Evolutionary conservation across 768 basidiomycete genomes (phyloP).

Genomic region (Hericium coralloides): DNA sequence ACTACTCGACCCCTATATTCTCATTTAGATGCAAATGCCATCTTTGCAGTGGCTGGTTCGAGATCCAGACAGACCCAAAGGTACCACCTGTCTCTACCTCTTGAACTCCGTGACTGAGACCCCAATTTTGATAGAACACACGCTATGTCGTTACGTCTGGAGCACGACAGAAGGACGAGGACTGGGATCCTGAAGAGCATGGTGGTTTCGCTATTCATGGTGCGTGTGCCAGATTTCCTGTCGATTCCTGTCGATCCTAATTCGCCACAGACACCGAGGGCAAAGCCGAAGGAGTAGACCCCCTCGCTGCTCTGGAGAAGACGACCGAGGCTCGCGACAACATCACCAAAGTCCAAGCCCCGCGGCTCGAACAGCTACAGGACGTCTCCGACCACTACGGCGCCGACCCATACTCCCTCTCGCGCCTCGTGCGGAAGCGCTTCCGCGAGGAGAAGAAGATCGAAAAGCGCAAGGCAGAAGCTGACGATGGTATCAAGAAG

Average conservation of each 20-base stretch:
- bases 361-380: slow-evolving; percentile 76
- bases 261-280: slow-evolving; percentile 54
- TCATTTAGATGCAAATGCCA: slow-evolving; percentile 98
- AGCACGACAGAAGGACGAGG: slow-evolving; percentile 90
- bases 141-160: slow-evolving; percentile 89
- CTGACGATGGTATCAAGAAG: slow-evolving; percentile 64
- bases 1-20: slow-evolving; percentile 91
- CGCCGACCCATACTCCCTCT: slow-evolving; percentile 80
- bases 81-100: slow-evolving; percentile 28
- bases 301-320: slow-evolving; percentile 86
- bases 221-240: slow-evolving; percentile 21
- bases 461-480: slow-evolving; percentile 53
- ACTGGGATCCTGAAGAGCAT: slow-evolving; percentile 95
- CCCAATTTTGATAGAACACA: slow-evolving; percentile 58
- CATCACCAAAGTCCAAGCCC: slow-evolving; percentile 63
- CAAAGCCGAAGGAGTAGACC: slow-evolving; percentile 58
- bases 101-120: too few species aligned
- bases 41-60: slow-evolving; percentile 93
- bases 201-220: slow-evolving; percentile 89
- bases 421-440: slow-evolving; percentile 61
- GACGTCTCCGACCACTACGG: slow-evolving; percentile 69
- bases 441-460: slow-evolving; percentile 87
- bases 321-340: slow-evolving; percentile 68
- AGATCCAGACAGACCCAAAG: slow-evolving; percentile 96
- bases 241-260: background rate